Percentiles rank a stretch among this genome's conserved stretches.
These are phyloP conservation scores for Globisporangium recalcitrans DNA, from an alignment of 352 stramenopile genomes.

Conservation along the genomic window DNA sequence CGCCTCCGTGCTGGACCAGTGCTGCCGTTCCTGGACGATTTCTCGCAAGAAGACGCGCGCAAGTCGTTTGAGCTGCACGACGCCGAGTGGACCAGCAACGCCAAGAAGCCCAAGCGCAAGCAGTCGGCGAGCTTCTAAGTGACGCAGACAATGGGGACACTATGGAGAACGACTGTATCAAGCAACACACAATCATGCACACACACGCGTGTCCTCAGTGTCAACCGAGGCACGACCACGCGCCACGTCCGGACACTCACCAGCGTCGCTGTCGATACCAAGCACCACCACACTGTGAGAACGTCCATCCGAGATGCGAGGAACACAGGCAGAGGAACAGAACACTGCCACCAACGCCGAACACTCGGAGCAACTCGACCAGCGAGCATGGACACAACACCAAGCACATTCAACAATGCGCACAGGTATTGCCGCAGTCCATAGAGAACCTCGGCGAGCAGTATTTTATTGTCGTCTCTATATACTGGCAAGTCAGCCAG, in stretches of 20 bases:
- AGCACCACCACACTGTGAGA: background rate
- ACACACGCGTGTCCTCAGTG: background rate
- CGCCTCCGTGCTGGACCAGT: conserved; percentile 16
- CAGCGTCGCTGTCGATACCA: background rate
- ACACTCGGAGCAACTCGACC: background rate
- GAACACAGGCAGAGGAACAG: background rate
- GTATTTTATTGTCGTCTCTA: background rate
- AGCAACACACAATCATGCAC: background rate
- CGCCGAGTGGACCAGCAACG: conserved; percentile 7
- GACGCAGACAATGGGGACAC: background rate
- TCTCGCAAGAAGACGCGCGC: conserved; percentile 20
- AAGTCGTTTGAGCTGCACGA: conserved; percentile 17
- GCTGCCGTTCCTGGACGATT: conserved; percentile 31
- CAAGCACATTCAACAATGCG: background rate
- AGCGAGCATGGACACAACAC: background rate
- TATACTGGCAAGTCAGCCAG: background rate
- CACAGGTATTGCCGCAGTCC: background rate
- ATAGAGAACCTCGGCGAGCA: background rate
- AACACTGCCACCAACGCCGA: conserved; percentile 8
- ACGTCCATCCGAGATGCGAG: background rate
- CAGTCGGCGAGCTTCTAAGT: conserved; percentile 18
- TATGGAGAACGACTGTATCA: background rate
- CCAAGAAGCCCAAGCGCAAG: conserved; percentile 27
- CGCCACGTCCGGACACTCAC: background rate
- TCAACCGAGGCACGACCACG: background rate